These are phyloP conservation scores for Austroboletus festivus DNA, from an alignment of 768 basidiomycete species.

Conservation along the genomic window DNA sequence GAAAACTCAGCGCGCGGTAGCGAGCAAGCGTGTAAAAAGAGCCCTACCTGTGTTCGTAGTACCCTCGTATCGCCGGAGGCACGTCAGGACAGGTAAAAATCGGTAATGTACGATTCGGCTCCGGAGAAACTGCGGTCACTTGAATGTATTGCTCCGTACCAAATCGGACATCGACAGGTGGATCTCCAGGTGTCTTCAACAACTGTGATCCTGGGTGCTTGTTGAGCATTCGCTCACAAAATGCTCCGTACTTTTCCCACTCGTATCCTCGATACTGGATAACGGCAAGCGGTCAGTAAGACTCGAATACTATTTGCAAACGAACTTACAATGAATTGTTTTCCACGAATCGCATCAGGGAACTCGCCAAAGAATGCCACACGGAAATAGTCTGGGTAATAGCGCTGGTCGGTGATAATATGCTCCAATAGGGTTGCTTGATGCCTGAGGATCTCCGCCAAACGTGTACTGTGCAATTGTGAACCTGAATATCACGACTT, in stretches of 20 bases:
- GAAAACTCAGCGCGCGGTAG: background rate
- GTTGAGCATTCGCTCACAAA: conserved; percentile 87
- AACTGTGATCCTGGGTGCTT: conserved; percentile 86
- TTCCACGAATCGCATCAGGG: conserved; percentile 78
- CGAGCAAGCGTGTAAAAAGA: conserved; percentile 1
- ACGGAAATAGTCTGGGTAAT: conserved; percentile 90
- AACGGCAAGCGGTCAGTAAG: background rate
- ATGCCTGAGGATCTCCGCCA: conserved; percentile 83
- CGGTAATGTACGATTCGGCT: conserved; percentile 71
- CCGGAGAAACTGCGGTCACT: conserved; percentile 80
- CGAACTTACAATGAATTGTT: conserved; percentile 81
- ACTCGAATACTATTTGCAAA: background rate
- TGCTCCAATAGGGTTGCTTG: conserved; percentile 86
- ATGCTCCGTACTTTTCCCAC: conserved; percentile 89
- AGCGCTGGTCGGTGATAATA: conserved; percentile 78
- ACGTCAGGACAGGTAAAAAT: conserved; percentile 88
- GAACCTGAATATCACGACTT: conserved; percentile 9
- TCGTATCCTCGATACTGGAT: conserved; percentile 87
- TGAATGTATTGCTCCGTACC: conserved; percentile 85
- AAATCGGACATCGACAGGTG: conserved; percentile 75
- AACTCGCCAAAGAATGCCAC: conserved; percentile 94
- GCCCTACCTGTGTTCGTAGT: conserved; percentile 80
- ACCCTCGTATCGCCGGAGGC: conserved; percentile 70
- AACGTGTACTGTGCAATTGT: conserved; percentile 53
- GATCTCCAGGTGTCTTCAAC: conserved; percentile 69